These are phyloP conservation scores for Rhizodiscina lignyota DNA, from an alignment of 495 filamentous ascomycete species.

Conservation along the genomic window DNA sequence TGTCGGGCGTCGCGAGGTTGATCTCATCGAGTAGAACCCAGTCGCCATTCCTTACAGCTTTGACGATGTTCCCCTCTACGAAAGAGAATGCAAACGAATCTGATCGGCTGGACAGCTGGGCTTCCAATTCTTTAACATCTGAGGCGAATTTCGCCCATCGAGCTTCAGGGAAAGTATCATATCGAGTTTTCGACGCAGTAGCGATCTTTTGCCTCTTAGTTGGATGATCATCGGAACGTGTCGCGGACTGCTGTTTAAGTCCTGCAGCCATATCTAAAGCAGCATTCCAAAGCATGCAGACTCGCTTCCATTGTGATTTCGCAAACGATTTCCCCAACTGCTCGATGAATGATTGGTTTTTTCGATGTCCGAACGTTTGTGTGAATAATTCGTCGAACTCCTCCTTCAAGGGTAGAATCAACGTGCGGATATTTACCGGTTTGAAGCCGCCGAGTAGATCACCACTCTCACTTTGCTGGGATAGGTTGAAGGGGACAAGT, in stretches of 20 bases:
- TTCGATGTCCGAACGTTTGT: conserved; percentile 65
- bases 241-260: conserved; percentile 22
- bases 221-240: conserved; percentile 38
- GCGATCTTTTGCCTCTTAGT: conserved; percentile 63
- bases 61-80: conserved; percentile 85
- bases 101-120: conserved; percentile 58
- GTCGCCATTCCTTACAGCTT: conserved; percentile 81
- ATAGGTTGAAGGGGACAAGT: conserved; percentile 81
- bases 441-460: conserved; percentile 94
- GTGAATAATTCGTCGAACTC: conserved; percentile 83
- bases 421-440: conserved; percentile 72
- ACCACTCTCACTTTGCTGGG: conserved; percentile 89
- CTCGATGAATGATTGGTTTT: conserved; percentile 73
- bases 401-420: conserved; percentile 81
- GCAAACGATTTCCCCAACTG: conserved; percentile 61
- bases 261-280: conserved; percentile 69
- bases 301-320: conserved; percentile 67
- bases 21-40: conserved; percentile 99
- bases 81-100: conserved; percentile 88
- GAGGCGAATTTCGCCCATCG: conserved; percentile 67
- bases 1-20: conserved; percentile 88
- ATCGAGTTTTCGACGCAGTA: neutral
- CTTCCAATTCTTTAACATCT: conserved; percentile 64
- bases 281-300: conserved; percentile 75
- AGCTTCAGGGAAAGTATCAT: conserved; percentile 16